Evolutionary conservation across 495 filamentous ascomycete genomes (phyloP).

Genomic region (Hypoxylon crocopeplum): DNA sequence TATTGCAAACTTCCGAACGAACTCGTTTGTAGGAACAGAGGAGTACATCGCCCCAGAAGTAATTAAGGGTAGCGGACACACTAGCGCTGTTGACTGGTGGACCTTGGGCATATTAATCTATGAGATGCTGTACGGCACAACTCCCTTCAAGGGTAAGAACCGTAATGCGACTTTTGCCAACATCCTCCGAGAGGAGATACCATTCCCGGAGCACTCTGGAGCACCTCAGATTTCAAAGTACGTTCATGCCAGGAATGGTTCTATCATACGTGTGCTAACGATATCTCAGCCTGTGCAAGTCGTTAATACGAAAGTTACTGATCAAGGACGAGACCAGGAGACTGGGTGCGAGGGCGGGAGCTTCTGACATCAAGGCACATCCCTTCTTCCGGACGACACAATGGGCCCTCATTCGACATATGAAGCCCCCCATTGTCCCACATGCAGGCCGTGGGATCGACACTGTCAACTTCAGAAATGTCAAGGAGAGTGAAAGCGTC

Average conservation of each 20-base stretch:
- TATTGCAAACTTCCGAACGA: constrained; percentile 97
- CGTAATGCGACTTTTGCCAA: constrained; percentile 98
- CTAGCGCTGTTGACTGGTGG: constrained; percentile 99
- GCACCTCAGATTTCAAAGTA: constrained; percentile 89
- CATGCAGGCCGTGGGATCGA: constrained; percentile 91
- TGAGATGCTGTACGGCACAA: constrained; percentile 99
- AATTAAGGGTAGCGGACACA: constrained; percentile 98
- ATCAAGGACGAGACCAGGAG: constrained; percentile 98
- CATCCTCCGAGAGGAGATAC: constrained; percentile 92
- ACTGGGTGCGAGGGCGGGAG: constrained; percentile 91
- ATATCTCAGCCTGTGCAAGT: constrained; percentile 84
- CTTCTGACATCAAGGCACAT: constrained; percentile 95
- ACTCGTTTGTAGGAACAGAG: constrained; percentile 97
- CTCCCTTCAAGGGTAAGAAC: constrained; percentile 99
- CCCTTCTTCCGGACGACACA: constrained; percentile 95
- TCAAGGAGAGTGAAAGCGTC: constrained; percentile 95
- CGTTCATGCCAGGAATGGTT: constrained; percentile 42
- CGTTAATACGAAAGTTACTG: constrained; percentile 91
- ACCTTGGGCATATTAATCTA: constrained; percentile 96
- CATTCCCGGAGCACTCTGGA: constrained; percentile 88
- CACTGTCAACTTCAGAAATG: constrained; percentile 94
- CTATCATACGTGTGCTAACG: constrained; percentile 19
- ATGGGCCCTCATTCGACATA: constrained; percentile 96
- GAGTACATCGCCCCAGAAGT: constrained; percentile 99
- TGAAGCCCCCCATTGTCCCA: constrained; percentile 98